Evolutionary conservation across 2,329 filamentous ascomycete genomes (phyloP), one percentile per base, ranked within the genome.

Genomic region (Rhynchosporium secalis): DNA sequence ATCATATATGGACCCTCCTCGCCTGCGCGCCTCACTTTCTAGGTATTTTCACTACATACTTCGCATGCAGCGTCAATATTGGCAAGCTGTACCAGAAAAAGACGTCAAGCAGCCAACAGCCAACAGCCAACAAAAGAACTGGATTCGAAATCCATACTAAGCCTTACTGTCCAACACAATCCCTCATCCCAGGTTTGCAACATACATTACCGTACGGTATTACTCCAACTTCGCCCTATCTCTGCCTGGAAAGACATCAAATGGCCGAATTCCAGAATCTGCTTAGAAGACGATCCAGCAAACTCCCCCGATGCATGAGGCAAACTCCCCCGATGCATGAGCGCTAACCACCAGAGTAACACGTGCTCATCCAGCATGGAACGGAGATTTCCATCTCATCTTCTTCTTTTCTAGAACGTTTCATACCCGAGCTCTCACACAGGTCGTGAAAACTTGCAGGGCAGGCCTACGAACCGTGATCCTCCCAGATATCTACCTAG

Each of bases 371-470:
- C 3, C 33, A 38, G 20, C 13, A n/a, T 62, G 59, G 56, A 60
- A 60, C 61, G 20, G 20, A 20, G 20, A 26, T 41, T n/a, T 56
- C 46, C 47, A 49, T 12, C 38, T 15, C 31, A 56, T 33, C 51
- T 54, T 13, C 47, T 51, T 61, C 9, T 13, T 38, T 65, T 65
- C 61, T 61, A 63, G 61, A 65, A 63, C 31, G 61, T 65, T 65
- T 63, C 64, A 59, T 12, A 1, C 51, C 52, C 33, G 20, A 38
- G n/a, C 20, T 29, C 40, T 20, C 20, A 6, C 10, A 46, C 20
- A 20, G 20, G 20, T 20, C 20, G 20, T 36, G 9, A 36, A 36
- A 36, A 36, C 33, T 36, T 36, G 33, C 33, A 36, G 9, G 33
- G 33, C 33, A 36, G 33, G 33, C 31, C 33, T 10, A 20, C 29